These are phyloP conservation scores for Magnaporthiopsis poae DNA, from an alignment of 2,329 filamentous ascomycete species.

Conservation along the genomic window DNA sequence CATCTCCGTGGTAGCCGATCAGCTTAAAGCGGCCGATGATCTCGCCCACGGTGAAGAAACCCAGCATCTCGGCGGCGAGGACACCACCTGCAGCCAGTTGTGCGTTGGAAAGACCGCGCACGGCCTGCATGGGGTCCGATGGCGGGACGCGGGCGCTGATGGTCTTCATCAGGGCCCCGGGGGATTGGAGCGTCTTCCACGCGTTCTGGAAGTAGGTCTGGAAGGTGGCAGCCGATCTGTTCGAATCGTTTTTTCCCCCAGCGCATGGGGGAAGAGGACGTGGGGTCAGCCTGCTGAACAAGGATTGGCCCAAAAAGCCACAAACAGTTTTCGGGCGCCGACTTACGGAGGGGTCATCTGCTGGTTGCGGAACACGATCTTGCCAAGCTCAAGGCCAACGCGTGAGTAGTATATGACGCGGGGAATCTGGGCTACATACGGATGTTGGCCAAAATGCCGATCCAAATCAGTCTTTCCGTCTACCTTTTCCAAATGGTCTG, in stretches of 20 bases:
- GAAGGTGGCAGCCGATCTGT: slow-evolving; percentile 68
- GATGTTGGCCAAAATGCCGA: too few relatives aligned
- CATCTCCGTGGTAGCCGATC: slow-evolving; percentile 76
- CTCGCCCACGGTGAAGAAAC: slow-evolving; percentile 96
- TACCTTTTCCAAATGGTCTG: too few relatives aligned
- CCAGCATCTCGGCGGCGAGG: slow-evolving; percentile 73
- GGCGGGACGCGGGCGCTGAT: slow-evolving; percentile 24
- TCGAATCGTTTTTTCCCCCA: not conserved
- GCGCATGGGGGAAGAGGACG: not conserved
- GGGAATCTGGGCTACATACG: slow-evolving; percentile 63
- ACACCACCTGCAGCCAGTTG: slow-evolving; percentile 68
- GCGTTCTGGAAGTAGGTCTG: slow-evolving; percentile 75
- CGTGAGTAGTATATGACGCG: slow-evolving; percentile 83
- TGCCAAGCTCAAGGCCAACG: slow-evolving; percentile 77
- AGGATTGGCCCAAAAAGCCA: not conserved
- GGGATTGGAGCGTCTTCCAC: slow-evolving; percentile 62
- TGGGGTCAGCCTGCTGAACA: not conserved
- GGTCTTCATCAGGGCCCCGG: slow-evolving; percentile 46
- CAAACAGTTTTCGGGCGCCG: not conserved
- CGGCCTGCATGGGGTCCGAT: slow-evolving; percentile 22
- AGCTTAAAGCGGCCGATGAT: slow-evolving; percentile 94
- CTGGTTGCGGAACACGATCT: slow-evolving; percentile 77
- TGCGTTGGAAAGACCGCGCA: slow-evolving; percentile 60
- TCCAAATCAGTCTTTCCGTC: not conserved
- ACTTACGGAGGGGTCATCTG: slow-evolving; percentile 94